Evolutionary conservation across 2,329 filamentous ascomycete species (phyloP), one percentile per base, ranked within the genome.

Genomic region (Colletotrichum higginsianum): DNA sequence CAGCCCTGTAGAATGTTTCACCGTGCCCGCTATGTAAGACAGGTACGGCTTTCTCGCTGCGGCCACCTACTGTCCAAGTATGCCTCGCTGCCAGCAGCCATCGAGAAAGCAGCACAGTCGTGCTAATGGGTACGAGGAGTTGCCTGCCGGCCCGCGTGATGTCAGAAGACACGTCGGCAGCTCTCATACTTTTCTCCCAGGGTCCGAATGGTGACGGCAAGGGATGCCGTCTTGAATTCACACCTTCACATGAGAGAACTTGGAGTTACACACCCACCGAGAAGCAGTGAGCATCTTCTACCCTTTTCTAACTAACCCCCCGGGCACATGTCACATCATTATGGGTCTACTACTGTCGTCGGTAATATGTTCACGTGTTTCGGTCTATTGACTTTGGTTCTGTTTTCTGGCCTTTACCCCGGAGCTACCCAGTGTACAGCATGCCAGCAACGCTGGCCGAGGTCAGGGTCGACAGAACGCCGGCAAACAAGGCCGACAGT

Each of bases 381-480:
- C 46, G 21, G 35, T 61, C 46, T 61, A 52, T 61, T 61, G 30
- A 40, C 7, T 44, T 38, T 18, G 46, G 16, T 18, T 30, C 44
- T 15, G 44, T 30, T 18, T 13, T 40, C 21, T 23, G 9, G 50
- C 15, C 18, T 42, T 42, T 30, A 21, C 8, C 8, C 60, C n/a
- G 30, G 35, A 46, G 23, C 49, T 49, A 71, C 9, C 68, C 68
- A 2, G 68, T 71, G 52, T 71, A 71, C 42, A 71, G 40, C 64
- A 68, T 71, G 2, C 68, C 68, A 11, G 68, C 68, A 16, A 71
- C 68, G 18, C 68, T 71, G 8, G 68, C 68, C 2, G 68, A 71
- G 1, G 64, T 71, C 52, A 71, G n/a, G 35, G 68, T 71, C 18
- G 68, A 71, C 44, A 71, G 30, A 18, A 71, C 66, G n/a, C 68